Base-by-base conservation (phyloP, 495 filamentous ascomycete species). In the Aspergillus hancockii region DNA sequence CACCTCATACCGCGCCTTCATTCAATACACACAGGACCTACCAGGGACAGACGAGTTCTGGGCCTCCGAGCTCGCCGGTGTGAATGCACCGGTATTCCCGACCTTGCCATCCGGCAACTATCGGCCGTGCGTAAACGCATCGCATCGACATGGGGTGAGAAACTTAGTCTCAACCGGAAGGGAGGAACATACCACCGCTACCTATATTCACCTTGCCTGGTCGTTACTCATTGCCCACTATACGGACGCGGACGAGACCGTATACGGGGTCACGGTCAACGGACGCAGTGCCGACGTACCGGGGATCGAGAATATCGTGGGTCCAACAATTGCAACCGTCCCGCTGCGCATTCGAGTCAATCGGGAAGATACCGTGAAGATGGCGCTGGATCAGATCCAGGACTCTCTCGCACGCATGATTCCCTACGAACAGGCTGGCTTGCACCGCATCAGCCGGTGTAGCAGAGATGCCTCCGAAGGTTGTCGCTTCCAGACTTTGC, bases 371-470 rank as follows among this genome's bases (percentile, higher is more conserved):
- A 30, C 52, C 1, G n/a, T 60, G 5, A 36, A 6, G 13, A 23
- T 47, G 2, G 0, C 14, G 3, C 22, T 58, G 13, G 2, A 18
- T 0, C 1, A n/a, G 0, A 8, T 58, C 6, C 61, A 81, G 36
- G 32, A 55, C 3, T 66, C 73, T 57, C 56, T 62, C 8, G 59
- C 54, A 9, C 57, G 63, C 10, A 69, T 77, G 60, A 70, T 75
- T 10, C 64, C 71, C 7, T 73, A 69, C 54, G 70, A 82, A 53
- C 78, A 81, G 22, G 47, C 64, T 10, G 80, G 79, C 8, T 61
- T 82, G 0, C 76, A 78, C 61, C 71, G 83, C 43, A 89, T 90
- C 46, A 67, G 75, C 31, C 65, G 64, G 5, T 62, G 85, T 14
- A 79, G 75, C 36, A 43, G 68, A 0, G 85, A 86, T 30, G 74